A percentile compares a stretch with the other conserved stretches of the same genome.
Evolutionary conservation across 306 rosid species (phyloP).

Genomic region (Trifolium dubium): DNA sequence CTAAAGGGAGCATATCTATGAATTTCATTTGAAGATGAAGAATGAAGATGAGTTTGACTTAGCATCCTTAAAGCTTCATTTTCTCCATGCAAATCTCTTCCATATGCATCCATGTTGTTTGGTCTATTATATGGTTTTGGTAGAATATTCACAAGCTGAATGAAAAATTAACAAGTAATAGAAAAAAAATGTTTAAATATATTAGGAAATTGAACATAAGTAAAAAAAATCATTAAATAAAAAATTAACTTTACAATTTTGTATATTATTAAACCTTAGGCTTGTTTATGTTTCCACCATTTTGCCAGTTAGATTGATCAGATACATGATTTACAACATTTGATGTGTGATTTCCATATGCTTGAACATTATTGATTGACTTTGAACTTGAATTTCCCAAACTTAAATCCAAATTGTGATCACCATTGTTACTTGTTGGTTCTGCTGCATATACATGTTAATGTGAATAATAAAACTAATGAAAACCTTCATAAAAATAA

Average conservation of each 20-base stretch:
- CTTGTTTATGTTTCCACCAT: conserved; percentile 41
- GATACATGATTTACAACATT: conserved; percentile 41
- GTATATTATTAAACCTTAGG: conserved; percentile 41
- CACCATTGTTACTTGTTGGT: conserved; percentile 47
- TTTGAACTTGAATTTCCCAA: conserved; percentile 69
- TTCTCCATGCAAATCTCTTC: conserved; percentile 57
- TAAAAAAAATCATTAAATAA: not conserved
- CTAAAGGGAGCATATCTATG: conserved; percentile 63
- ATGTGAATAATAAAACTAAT: not conserved
- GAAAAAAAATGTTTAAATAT: not conserved
- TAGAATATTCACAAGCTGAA: conserved; percentile 48
- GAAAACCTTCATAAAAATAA: not conserved
- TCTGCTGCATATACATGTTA: conserved; percentile 38
- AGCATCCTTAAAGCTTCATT: conserved; percentile 59
- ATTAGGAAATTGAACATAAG: conserved; percentile 2
- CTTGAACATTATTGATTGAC: not conserved
- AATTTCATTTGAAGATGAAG: conserved; percentile 53
- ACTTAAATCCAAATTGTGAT: conserved; percentile 73
- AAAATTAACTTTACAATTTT: not conserved
- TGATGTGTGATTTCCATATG: conserved; percentile 42
- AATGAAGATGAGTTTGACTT: conserved; percentile 61
- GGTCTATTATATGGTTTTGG: conserved; percentile 49
- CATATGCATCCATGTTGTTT: conserved; percentile 44
- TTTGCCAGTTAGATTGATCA: conserved; percentile 47
- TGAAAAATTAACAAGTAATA: not conserved